phyloP scores from a whole-genome alignment of 2,329 filamentous ascomycete genomes.

The Leptodontidium sp. region DNA sequence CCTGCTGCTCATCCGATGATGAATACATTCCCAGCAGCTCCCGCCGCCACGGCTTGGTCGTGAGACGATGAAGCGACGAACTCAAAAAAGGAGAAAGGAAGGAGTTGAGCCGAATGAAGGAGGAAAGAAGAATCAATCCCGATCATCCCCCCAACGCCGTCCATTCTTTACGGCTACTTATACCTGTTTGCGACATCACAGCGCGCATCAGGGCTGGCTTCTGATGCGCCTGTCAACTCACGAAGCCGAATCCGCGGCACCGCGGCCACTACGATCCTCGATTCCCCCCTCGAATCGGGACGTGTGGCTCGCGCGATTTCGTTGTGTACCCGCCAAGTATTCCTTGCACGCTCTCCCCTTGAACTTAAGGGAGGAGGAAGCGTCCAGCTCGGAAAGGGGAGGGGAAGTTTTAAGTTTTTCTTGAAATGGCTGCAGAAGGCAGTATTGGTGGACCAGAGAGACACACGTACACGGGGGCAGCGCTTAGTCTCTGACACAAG shows the following conservation, averaged over 20 bases:
- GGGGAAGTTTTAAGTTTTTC: slow-evolving; percentile 24
- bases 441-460: slow-evolving; percentile 25
- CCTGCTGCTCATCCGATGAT: slow-evolving; percentile 74
- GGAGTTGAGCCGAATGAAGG: slow-evolving; percentile 17
- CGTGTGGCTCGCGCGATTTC: slow-evolving; percentile 34
- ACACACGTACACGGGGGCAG: slow-evolving; percentile 32
- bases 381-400: slow-evolving; percentile 24
- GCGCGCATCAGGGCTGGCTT: slow-evolving; percentile 39
- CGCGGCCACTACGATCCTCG: slow-evolving; percentile 21
- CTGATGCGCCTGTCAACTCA: slow-evolving; percentile 29
- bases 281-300: neutral
- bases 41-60: slow-evolving; percentile 71
- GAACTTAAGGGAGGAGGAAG: slow-evolving; percentile 12
- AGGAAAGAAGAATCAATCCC: slow-evolving; percentile 32
- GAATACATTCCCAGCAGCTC: slow-evolving; percentile 65
- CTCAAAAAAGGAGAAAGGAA: slow-evolving; percentile 12
- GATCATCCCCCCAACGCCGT: slow-evolving; percentile 28
- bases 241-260: slow-evolving; percentile 46
- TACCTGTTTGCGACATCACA: slow-evolving; percentile 37
- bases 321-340: slow-evolving; percentile 35
- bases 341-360: slow-evolving; percentile 32
- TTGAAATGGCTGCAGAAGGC: slow-evolving; percentile 29
- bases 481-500: slow-evolving; percentile 19
- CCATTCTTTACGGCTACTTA: slow-evolving; percentile 43
- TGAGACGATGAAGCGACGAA: slow-evolving; percentile 48